Evolutionary conservation across 768 basidiomycete species (phyloP), one percentile per base, ranked within the genome.

Genomic region (Pleurotus giganteus): DNA sequence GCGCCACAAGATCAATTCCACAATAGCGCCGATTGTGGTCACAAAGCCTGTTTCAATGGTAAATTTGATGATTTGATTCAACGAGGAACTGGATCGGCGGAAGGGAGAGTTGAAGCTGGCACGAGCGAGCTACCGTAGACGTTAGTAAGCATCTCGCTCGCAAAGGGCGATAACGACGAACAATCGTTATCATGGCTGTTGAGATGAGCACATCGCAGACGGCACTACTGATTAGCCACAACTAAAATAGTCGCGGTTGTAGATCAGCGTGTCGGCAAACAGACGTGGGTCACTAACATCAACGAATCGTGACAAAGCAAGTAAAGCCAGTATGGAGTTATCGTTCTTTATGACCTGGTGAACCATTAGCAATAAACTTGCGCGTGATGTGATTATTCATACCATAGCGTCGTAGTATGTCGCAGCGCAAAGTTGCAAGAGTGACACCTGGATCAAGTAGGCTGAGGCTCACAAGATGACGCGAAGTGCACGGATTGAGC

Each of bases 121-220:
- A 12, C 39, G 52, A 12, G 28, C 39, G 23, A 53, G 52, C 52
- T 53, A 15, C 6, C 7, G 45, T 12, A 11, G 19, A 23, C 32
- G 39, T 13, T 15, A 28, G 41, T 21, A 1, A 17, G 23, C 9
- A 21, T 45, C 19, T 15, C 12, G 5, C 21, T 4, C 4, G 19
- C 17, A 49, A 28, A 24, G 2, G 17, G 27, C 12, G 12, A 23
- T 13, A 17, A 36, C 4, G 24, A 50, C 52, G 41, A 43, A 61
- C 60, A 11, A 26, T 55, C 27, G 21, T 47, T 24, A 54, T 39
- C 37, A 47, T 26, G 67, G 74, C 55, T 59, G 57, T 70, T 65
- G 72, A 67, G 58, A 54, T 63, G 19, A 59, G 47, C 12, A 63
- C 17, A 55, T 63, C 61, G 28, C 57, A 60, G 4, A 47, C 36